Base-by-base conservation (phyloP, 2,329 filamentous ascomycete genomes). In the Colletotrichum australisinense region DNA sequence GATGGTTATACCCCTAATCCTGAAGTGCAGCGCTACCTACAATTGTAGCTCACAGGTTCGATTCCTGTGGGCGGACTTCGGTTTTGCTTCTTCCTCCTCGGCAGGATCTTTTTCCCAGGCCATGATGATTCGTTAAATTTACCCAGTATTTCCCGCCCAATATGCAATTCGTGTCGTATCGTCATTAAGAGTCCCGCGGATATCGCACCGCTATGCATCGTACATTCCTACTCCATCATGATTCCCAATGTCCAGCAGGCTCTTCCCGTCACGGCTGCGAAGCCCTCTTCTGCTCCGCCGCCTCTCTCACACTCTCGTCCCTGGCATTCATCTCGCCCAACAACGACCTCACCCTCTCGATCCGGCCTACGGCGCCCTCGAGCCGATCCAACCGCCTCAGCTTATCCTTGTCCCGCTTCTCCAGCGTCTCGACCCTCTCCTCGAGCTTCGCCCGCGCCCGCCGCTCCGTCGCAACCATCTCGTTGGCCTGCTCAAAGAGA, bases 391-490 rank as follows among this genome's bases (percentile, higher is more conserved):
- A 79, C 63, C 94, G 84, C 70, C 86, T 87, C 77, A 88, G 86
- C 86, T 95, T 94, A 76, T 95, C 93, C 60, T 80, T 83, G 72
- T 96, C 94, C 73, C 93, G 86, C 77, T 87, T 84, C 83, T 95
- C 93, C 26, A 97, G 83, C 78, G 91, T 86, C 72, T 86, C 88
- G 8, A 97, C 88, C 52, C 93, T 85, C 80, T 93, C 91, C 83
- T 95, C 93, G 28, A 97, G 86, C 78, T 88, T 89, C 6, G 93
- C 93, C 72, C 93, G 85, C 42, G 92, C 93, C 69, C 90, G 88
- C 56, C 94, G 86, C 85, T 97, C 94, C 22, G 88, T 86, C 2
- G 94, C 93, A 24, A 97, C 94, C 94, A 97, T 97, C 83, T 95
- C 91, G 81, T 97, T 97, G 64, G 94, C 94, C 84, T 95, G 92